These are phyloP conservation scores for Paramecium sonneborni DNA, from an alignment of 73 alveolate species.

Conservation along the genomic window DNA sequence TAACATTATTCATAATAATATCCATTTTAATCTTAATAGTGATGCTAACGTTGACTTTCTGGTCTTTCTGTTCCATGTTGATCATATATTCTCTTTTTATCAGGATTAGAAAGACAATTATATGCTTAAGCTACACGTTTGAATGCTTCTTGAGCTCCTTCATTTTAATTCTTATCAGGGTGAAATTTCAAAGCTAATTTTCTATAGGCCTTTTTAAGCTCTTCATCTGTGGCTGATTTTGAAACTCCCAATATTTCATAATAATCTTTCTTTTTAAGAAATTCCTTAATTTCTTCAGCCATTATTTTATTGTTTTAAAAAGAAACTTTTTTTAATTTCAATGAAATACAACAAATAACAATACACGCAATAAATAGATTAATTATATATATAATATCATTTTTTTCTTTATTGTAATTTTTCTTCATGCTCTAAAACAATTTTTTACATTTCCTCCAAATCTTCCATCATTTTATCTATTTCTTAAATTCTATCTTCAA, in stretches of 20 bases:
- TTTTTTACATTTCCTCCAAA: neutral
- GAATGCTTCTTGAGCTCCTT: constrained; percentile 93
- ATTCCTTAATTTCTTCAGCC: constrained; percentile 70
- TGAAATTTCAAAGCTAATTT: constrained; percentile 94
- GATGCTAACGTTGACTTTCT: neutral
- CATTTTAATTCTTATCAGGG: constrained; percentile 93
- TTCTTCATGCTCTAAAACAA: neutral
- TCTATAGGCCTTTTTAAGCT: constrained; percentile 94
- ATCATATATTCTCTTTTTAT: constrained; percentile 82
- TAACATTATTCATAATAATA: neutral
- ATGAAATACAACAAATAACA: neutral
- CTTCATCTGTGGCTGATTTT: constrained; percentile 85
- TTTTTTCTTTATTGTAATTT: neutral
- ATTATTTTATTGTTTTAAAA: constrained; percentile 13
- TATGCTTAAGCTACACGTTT: constrained; percentile 94
- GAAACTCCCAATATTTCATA: constrained; percentile 92
- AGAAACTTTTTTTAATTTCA: neutral
- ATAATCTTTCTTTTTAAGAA: constrained; percentile 92
- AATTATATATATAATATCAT: neutral
- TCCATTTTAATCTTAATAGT: neutral
- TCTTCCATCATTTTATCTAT: too few relatives aligned
- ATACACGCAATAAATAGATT: neutral
- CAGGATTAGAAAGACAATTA: constrained; percentile 80
- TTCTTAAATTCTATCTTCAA: too few relatives aligned
- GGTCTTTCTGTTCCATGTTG: constrained; percentile 72